phyloP scores from a whole-genome alignment of 768 basidiomycete genomes.

The Lentinula guzmanii region DNA sequence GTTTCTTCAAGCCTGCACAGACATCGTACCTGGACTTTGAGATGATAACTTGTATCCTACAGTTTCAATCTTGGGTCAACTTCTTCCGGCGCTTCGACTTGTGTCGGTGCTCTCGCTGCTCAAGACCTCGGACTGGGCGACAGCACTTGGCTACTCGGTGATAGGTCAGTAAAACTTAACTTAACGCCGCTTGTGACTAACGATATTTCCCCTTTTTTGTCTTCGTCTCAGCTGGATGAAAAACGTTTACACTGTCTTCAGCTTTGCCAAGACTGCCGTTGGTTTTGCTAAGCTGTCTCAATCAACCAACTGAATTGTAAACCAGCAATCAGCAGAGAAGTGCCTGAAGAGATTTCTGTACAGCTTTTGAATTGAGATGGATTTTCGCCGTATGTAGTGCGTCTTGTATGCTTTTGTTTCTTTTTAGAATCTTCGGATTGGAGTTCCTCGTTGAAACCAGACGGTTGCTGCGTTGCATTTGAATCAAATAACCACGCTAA shows the following conservation, averaged over 20 bases:
- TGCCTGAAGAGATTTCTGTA: no score
- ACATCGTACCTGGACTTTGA: background rate
- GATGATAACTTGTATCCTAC: background rate
- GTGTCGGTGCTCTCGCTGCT: slow-evolving; percentile 30
- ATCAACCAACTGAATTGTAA: no score
- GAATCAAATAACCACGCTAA: no score
- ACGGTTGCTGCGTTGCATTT: no score
- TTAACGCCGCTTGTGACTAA: background rate
- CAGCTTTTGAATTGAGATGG: no score
- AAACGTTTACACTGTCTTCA: slow-evolving; percentile 35
- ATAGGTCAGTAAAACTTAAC: slow-evolving; percentile 4
- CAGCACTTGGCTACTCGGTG: slow-evolving; percentile 29
- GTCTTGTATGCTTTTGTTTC: no score
- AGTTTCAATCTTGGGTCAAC: slow-evolving; percentile 39
- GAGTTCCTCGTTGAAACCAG: no score
- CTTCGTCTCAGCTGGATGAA: slow-evolving; percentile 22
- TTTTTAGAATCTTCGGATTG: no score
- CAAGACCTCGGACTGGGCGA: slow-evolving; percentile 16
- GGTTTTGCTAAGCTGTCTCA: slow-evolving; percentile 24
- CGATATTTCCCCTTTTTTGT: background rate
- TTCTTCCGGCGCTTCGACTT: slow-evolving; percentile 22
- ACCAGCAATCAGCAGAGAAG: no score
- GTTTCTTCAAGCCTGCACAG: background rate
- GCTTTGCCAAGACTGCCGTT: slow-evolving; percentile 22
- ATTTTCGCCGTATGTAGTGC: no score